phyloP scores from a whole-genome alignment of 2,329 filamentous ascomycete genomes.

The Aspergillus udagawae region DNA sequence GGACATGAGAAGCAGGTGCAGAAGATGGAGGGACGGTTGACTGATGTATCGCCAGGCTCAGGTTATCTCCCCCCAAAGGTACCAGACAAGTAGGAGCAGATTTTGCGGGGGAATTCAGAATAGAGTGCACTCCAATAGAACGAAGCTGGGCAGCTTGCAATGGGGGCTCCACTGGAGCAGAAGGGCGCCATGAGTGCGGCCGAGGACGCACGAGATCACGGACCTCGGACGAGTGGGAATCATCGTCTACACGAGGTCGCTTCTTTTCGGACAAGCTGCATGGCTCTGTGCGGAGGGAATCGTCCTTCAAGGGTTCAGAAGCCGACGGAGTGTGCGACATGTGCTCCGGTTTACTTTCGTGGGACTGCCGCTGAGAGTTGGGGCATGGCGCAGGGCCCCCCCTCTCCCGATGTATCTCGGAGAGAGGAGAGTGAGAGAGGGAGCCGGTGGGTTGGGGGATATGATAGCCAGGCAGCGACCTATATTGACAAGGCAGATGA shows the following conservation, averaged over 20 bases:
- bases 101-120: constrained; percentile 36
- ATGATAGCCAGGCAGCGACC: constrained; percentile 25
- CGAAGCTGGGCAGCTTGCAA: constrained; percentile 28
- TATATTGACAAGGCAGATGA: constrained; percentile 29
- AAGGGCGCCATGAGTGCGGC: constrained; percentile 35
- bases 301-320: constrained; percentile 26
- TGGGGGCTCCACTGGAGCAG: constrained; percentile 33
- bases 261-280: constrained; percentile 20
- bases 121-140: constrained; percentile 39
- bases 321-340: constrained; percentile 37
- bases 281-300: constrained; percentile 20
- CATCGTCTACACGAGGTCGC: constrained; percentile 17
- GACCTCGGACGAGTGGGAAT: constrained; percentile 14
- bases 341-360: constrained; percentile 31
- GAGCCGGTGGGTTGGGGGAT: constrained; percentile 23
- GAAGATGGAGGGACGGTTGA: constrained; percentile 7
- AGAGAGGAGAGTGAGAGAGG: constrained; percentile 36
- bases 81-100: constrained; percentile 12
- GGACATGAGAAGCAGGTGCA: constrained; percentile 22
- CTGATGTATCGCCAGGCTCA: constrained; percentile 19
- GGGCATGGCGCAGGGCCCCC: constrained; percentile 38
- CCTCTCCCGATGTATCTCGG: constrained; percentile 35
- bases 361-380: constrained; percentile 21
- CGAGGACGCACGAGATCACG: constrained; percentile 26
- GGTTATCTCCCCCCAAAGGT: constrained; percentile 16